Conservation (phyloP, 768 basidiomycete species). For the Kwoniella dejecticola region DNA sequence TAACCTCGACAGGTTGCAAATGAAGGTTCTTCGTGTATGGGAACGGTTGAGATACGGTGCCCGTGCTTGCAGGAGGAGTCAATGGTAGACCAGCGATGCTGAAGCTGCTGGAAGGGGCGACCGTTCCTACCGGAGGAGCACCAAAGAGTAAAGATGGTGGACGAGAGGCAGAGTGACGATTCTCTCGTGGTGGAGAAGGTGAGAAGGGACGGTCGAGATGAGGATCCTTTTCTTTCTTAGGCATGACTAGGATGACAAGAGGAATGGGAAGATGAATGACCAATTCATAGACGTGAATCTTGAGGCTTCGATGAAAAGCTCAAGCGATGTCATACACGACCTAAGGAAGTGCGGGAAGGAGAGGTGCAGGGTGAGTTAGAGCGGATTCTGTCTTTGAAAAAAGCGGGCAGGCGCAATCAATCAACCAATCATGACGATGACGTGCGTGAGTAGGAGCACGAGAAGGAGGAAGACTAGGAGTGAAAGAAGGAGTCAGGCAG, state of each 20-base stretch:
- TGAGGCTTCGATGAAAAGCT: neutral
- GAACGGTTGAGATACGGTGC: neutral
- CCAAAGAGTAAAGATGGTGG: constrained; percentile 43
- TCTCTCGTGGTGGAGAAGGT: constrained; percentile 45
- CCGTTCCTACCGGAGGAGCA: constrained; percentile 23
- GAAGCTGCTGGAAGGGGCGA: constrained; percentile 21
- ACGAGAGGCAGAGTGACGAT: constrained; percentile 37
- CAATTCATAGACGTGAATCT: neutral
- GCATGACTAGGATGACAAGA: constrained; percentile 33
- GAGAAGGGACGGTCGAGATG: constrained; percentile 39
- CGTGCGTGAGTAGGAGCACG: too few species aligned
- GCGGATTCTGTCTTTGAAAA: too few species aligned
- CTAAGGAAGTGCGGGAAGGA: too few species aligned
- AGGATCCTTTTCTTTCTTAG: neutral
- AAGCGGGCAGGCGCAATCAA: too few species aligned
- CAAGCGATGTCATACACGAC: too few species aligned
- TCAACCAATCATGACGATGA: too few species aligned
- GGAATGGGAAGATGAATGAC: constrained; percentile 13
- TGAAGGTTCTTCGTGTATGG: constrained; percentile 2
- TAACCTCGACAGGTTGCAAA: neutral
- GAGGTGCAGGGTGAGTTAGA: too few species aligned
- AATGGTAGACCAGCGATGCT: constrained; percentile 28
- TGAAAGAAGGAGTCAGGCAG: too few species aligned
- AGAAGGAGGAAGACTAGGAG: too few species aligned
- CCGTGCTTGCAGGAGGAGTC: constrained; percentile 10